phyloP scores from a whole-genome alignment of 129 eudicot genomes.

The Saposhnikovia divaricata region DNA sequence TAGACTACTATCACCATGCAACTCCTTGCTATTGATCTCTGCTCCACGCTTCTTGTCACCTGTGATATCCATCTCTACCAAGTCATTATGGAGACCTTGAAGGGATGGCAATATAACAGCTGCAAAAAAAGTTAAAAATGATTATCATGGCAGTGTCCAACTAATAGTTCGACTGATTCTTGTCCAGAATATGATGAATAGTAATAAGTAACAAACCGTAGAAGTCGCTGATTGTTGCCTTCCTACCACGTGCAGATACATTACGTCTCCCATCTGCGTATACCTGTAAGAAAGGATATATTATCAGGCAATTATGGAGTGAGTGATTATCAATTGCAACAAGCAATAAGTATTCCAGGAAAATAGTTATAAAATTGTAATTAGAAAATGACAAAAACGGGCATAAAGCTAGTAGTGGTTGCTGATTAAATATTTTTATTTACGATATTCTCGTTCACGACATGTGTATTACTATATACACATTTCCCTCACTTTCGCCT shows the following conservation, averaged over 20 bases:
- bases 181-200: background rate
- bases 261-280: slow-evolving; percentile 68
- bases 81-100: slow-evolving; percentile 63
- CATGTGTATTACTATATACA: background rate
- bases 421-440: background rate
- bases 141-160: slow-evolving; percentile 2
- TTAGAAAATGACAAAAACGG: background rate
- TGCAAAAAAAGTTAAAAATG: slow-evolving; percentile 20
- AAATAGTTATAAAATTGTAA: background rate
- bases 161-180: background rate
- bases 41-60: slow-evolving; percentile 20
- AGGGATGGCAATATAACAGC: slow-evolving; percentile 84
- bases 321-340: background rate
- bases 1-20: slow-evolving; percentile 24
- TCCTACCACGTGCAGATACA: slow-evolving; percentile 52
- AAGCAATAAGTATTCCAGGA: background rate
- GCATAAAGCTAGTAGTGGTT: background rate
- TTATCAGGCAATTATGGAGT: background rate
- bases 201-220: slow-evolving; percentile 52
- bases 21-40: slow-evolving; percentile 29
- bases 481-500: background rate
- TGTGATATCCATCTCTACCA: slow-evolving; percentile 39
- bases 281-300: slow-evolving; percentile 37
- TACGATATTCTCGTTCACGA: background rate
- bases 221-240: slow-evolving; percentile 72